Conservation (phyloP, 345 rosid species). For the Euphorbia pulcherrima region DNA sequence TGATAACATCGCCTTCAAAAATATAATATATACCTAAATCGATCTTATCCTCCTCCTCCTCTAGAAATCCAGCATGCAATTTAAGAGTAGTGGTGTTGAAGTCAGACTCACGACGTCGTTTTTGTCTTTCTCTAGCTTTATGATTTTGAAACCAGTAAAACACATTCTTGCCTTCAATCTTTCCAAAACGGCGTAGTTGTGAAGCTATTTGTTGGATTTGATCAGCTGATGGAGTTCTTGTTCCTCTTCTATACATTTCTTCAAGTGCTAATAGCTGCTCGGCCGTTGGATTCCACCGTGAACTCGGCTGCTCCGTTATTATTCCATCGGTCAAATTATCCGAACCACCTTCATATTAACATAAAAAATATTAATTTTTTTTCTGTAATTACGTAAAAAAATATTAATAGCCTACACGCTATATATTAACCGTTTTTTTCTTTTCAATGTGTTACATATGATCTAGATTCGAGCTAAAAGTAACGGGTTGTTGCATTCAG, state of each 20-base stretch:
- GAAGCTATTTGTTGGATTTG: slow-evolving; percentile 23
- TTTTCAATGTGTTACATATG: no score
- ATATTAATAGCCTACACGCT: no score
- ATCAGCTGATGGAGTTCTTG: slow-evolving; percentile 17
- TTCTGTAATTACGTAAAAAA: no score
- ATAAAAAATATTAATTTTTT: no score
- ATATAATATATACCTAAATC: slow-evolving; percentile 22
- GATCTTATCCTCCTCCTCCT: slow-evolving; percentile 26
- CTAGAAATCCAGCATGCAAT: slow-evolving; percentile 8
- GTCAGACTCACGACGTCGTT: slow-evolving; percentile 15
- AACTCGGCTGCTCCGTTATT: slow-evolving; percentile 1
- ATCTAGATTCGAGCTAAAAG: no score
- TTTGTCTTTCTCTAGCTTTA: slow-evolving; percentile 21
- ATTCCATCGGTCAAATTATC: neutral
- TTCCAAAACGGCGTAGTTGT: slow-evolving; percentile 15
- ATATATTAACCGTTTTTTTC: no score
- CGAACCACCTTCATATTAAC: neutral
- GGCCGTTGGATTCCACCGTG: slow-evolving; percentile 23
- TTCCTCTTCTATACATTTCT: slow-evolving; percentile 19
- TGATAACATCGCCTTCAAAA: no score
- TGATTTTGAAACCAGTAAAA: slow-evolving; percentile 29
- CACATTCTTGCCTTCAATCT: slow-evolving; percentile 26
- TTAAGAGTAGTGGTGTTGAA: neutral
- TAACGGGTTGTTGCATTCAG: no score
- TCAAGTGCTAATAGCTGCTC: slow-evolving; percentile 22